These are phyloP conservation scores for Ogataea hybrid DNA, from an alignment of 1,139 yeast species.

Conservation along the genomic window DNA sequence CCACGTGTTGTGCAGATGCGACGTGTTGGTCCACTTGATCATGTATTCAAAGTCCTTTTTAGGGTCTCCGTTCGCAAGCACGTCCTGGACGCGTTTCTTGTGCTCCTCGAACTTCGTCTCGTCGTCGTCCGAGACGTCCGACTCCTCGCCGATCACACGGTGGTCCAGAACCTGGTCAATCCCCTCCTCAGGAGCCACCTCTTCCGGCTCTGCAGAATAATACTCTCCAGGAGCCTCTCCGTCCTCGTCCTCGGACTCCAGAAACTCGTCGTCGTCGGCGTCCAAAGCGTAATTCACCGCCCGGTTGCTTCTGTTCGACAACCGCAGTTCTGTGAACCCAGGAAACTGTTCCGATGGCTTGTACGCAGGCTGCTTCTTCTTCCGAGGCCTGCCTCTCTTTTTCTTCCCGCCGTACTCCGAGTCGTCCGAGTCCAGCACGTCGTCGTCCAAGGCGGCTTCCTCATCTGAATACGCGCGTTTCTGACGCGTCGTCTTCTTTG, in stretches of 20 bases:
- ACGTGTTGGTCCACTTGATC: conserved; percentile 84
- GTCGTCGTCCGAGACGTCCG: conserved; percentile 29
- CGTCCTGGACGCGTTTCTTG: conserved; percentile 13
- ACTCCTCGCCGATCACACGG: conserved; percentile 39
- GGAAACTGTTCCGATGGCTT: conserved; percentile 12
- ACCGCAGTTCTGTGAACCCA: conserved; percentile 50
- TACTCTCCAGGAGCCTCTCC: conserved; percentile 41
- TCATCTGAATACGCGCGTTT: conserved; percentile 21
- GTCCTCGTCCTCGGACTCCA: conserved; percentile 51
- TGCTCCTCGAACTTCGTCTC: conserved; percentile 25
- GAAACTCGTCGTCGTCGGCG: conserved; percentile 50
- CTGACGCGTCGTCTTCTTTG: conserved; percentile 29
- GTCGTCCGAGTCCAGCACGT: conserved; percentile 12
- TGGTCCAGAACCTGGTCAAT: conserved; percentile 58
- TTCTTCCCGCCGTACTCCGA: conserved; percentile 9
- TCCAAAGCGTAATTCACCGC: conserved; percentile 78
- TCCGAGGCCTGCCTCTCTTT: conserved; percentile 17
- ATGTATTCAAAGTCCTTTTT: conserved; percentile 60
- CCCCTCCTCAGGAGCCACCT: conserved; percentile 32
- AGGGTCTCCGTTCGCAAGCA: conserved; percentile 41
- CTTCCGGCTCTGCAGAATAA: conserved; percentile 30
- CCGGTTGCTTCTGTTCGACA: conserved; percentile 69
- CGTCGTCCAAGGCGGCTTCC: conserved; percentile 11
- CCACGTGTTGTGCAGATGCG: conserved; percentile 97
- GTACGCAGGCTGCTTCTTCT: conserved; percentile 16